Percentiles rank a stretch among this genome's conserved stretches.
These are phyloP conservation scores for Cordia subcordata DNA, from an alignment of 257 asterid species.

Conservation along the genomic window DNA sequence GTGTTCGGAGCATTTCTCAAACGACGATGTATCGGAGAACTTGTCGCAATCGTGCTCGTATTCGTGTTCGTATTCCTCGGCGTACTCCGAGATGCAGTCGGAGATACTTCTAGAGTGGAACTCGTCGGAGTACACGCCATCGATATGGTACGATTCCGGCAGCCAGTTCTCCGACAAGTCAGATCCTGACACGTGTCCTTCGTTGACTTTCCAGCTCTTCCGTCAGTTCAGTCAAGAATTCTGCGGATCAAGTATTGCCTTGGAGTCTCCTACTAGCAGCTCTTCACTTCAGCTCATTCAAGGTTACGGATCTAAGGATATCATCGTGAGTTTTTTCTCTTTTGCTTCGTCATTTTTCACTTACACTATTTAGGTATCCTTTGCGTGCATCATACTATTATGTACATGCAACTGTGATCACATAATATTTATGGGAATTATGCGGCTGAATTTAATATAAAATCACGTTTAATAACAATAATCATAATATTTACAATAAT, in stretches of 20 bases:
- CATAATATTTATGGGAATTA: no score
- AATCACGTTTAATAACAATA: no score
- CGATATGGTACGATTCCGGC: constrained; percentile 71
- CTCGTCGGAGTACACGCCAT: constrained; percentile 50
- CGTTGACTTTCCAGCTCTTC: constrained; percentile 66
- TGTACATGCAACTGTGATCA: background rate
- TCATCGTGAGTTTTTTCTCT: constrained; percentile 42
- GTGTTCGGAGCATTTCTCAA: constrained; percentile 72
- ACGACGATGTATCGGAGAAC: constrained; percentile 24
- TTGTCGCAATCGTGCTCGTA: constrained; percentile 16
- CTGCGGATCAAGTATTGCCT: constrained; percentile 38
- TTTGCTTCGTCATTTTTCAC: background rate
- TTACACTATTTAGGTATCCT: background rate
- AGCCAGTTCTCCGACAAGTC: constrained; percentile 86
- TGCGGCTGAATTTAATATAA: no score
- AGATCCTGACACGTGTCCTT: constrained; percentile 41
- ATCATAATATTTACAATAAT: no score
- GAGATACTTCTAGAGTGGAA: constrained; percentile 39
- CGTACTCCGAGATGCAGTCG: constrained; percentile 28
- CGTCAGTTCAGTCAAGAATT: constrained; percentile 58
- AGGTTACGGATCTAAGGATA: constrained; percentile 28
- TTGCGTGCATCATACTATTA: background rate
- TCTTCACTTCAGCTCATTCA: constrained; percentile 13
- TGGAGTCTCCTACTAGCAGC: constrained; percentile 4
- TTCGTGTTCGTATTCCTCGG: constrained; percentile 38